Conservation (phyloP, 352 stramenopile species). For the Phytopythium aichiense region DNA sequence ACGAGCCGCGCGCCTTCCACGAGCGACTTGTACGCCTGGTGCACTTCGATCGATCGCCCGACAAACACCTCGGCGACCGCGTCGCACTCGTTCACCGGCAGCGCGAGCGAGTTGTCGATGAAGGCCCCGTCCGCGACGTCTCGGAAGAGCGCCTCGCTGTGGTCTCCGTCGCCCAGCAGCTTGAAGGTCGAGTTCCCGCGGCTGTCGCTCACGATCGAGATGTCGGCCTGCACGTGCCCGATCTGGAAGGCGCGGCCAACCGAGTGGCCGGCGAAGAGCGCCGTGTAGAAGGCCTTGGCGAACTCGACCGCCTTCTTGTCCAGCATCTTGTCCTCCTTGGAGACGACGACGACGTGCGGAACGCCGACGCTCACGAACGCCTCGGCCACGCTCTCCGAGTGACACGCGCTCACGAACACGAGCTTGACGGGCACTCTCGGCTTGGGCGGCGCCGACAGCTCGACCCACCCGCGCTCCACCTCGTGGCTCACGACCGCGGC, state of each 20-base stretch:
- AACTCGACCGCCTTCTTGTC: constrained; percentile 88
- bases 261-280: constrained; percentile 72
- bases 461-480: constrained; percentile 42
- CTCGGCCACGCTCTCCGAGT: constrained; percentile 84
- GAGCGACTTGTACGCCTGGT: constrained; percentile 73
- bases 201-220: constrained; percentile 40
- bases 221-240: constrained; percentile 70
- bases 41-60: constrained; percentile 72
- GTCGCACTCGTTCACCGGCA: constrained; percentile 68
- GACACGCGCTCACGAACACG: constrained; percentile 89
- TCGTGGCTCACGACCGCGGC: constrained; percentile 28
- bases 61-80: constrained; percentile 72
- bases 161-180: constrained; percentile 68
- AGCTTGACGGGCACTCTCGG: constrained; percentile 60
- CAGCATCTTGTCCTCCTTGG: constrained; percentile 78
- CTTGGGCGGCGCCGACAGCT: constrained; percentile 18
- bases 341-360: constrained; percentile 89
- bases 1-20: constrained; percentile 73
- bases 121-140: constrained; percentile 47
- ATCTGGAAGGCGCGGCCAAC: constrained; percentile 83
- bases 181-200: constrained; percentile 59
- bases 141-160: constrained; percentile 74
- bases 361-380: constrained; percentile 88
- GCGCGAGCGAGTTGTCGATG: constrained; percentile 51
- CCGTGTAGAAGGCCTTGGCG: constrained; percentile 87